Evolutionary conservation across 495 filamentous ascomycete species (phyloP), one percentile per base, ranked within the genome.

Genomic region (Penicillium egyptiacum): DNA sequence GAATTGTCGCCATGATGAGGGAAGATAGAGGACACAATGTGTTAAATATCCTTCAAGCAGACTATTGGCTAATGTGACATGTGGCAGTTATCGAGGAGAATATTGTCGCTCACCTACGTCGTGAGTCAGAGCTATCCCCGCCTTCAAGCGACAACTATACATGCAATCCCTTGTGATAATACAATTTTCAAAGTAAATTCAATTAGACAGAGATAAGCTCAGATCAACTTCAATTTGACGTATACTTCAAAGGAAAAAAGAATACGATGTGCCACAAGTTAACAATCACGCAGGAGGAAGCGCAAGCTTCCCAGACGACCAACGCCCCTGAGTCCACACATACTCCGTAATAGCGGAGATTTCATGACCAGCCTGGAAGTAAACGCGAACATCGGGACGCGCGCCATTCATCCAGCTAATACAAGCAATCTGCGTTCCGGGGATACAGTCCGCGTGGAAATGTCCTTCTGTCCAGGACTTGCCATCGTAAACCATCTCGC

Each of bases 311-410:
- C 59, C 63, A 43, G 52, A 17, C 17, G 51, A 40, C 45, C 58
- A 62, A 20, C 33, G 43, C 1, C 53, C 59, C n/a, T 50, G 23
- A 22, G 17, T 52, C 46, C 35, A 61, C 17, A 43, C 23, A 59
- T 45, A 55, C 41, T 64, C 61, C 7, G 58, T 50, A 19, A 65
- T 55, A 0, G 50, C 64, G n/a, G 48, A 59, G 2, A 62, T 50
- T 1, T 54, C 30, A n/a, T 58, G 56, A 4, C 64, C 61, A 23
- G 58, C 61, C 55, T 64, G 61, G 42, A 66, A 58, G 28, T 66
- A 66, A 14, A 66, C 12, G 3, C 63, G 51, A 8, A 59, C 40
- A 12, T 59, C 31, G 0, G 62, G n/a, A 9, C 47, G 45, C 5
- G 45, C 33, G 0, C 52, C 59, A 33, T 44, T 48, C 3, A 52